Base-by-base conservation (phyloP, 495 filamentous ascomycete genomes). In the Talaromyces liani region DNA sequence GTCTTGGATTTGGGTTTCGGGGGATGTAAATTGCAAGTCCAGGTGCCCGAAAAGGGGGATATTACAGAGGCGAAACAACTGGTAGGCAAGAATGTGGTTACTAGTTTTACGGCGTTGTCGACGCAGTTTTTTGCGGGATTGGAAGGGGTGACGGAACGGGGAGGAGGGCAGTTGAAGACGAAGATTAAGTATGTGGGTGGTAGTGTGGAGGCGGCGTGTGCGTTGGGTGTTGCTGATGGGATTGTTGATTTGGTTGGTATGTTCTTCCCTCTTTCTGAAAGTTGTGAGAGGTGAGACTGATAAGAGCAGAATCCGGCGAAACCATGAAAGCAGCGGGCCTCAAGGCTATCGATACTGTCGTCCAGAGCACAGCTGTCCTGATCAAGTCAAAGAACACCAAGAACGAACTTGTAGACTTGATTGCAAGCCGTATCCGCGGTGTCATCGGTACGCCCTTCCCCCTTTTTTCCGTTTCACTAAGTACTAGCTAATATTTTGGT, bases 291-390 rank as follows among this genome's bases (percentile, higher is more conserved):
- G 27, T 22, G 22, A 16, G 24, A 25, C 14, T 8, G 9, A 34
- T 16, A 25, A 29, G 6, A n/a, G 4, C 64, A 97, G 94, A 98
- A 84, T 98, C 94, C 41, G 94, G 94, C 57, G 93, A 97, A 71
- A 98, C 94, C 10, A 98, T 98, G 94, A 91, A 88, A 69, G 94
- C 92, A 2, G 93, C 93, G 36, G 95, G 95, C n/a, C 82, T 98
- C 51, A 95, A 94, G 74, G 85, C 95, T 65, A 97, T 98, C 70
- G 92, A 92, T 65, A 98, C 94, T 2, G 92, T 98, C 18, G 81
- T 97, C 29, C 86, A 89, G 60, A 91, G 88, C 62, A 91, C 86
- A 3, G 92, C 94, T 25, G 84, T 97, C 27, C 84, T 98, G 36
- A 92, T 98, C 79, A 93, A 93, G 77, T 96, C 93, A 34, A 93